These are phyloP conservation scores for Colletotrichum nymphaeae DNA, from an alignment of 2,329 filamentous ascomycete genomes.

Conservation along the genomic window DNA sequence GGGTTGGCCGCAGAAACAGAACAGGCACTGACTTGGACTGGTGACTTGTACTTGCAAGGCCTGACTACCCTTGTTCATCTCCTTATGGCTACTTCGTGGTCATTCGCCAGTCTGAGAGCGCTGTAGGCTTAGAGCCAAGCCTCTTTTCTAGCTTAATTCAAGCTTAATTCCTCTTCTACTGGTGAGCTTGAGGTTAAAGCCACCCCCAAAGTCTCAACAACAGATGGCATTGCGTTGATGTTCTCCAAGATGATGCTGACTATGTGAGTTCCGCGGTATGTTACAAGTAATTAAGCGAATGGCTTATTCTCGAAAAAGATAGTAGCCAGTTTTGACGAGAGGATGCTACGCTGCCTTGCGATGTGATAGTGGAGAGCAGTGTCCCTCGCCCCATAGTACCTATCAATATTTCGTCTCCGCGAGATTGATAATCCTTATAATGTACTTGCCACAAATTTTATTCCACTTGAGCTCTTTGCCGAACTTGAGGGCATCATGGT, in stretches of 20 bases:
- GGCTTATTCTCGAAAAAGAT: too few relatives aligned
- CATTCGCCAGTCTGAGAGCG: neutral
- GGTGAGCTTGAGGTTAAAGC: neutral
- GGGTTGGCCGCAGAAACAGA: too few relatives aligned
- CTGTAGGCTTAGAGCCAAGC: neutral
- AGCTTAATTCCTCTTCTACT: neutral
- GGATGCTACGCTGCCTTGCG: neutral
- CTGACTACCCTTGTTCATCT: neutral
- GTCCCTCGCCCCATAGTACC: neutral
- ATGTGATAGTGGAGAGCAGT: neutral
- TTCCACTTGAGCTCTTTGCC: neutral
- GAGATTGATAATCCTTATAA: rapidly evolving
- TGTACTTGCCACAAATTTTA: neutral
- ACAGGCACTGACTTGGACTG: neutral
- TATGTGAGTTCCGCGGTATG: too few relatives aligned
- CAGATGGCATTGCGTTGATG: too few relatives aligned
- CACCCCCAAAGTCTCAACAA: too few relatives aligned
- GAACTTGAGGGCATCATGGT: neutral
- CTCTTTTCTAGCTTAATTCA: neutral
- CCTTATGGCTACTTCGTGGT: neutral
- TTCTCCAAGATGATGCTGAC: too few relatives aligned
- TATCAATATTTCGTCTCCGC: too few relatives aligned
- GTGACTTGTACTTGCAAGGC: neutral
- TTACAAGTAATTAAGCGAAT: too few relatives aligned
- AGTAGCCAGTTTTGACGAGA: too few relatives aligned